Conservation (phyloP, 2,329 filamentous ascomycete species). For the Scedosporium dehoogii region DNA sequence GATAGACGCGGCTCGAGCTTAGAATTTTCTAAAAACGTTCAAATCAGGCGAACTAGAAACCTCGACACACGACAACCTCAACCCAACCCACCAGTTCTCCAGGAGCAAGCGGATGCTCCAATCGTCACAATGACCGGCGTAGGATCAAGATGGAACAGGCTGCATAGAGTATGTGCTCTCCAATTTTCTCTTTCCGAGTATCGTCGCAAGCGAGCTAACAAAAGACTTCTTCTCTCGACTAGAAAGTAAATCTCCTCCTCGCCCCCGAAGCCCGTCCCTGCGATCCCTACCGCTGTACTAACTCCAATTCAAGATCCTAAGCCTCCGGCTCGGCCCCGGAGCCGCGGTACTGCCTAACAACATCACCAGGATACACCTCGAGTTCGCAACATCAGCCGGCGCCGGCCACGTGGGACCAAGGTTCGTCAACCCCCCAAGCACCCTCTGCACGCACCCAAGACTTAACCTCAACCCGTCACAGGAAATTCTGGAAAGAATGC, state of each 20-base stretch:
- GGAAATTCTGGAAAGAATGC: constrained; percentile 80
- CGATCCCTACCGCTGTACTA: constrained; percentile 9
- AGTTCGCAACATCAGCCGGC: constrained; percentile 53
- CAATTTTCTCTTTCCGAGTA: neutral
- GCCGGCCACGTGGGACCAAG: constrained; percentile 64
- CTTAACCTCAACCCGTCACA: constrained; percentile 36
- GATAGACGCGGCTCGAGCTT: neutral
- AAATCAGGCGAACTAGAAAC: neutral
- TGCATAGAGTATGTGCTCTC: constrained; percentile 49
- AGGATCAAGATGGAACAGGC: constrained; percentile 52
- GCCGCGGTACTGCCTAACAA: constrained; percentile 71
- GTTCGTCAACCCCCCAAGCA: constrained; percentile 32
- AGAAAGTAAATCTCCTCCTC: constrained; percentile 31
- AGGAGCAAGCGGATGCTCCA: neutral
- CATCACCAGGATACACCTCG: constrained; percentile 64
- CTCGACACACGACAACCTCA: neutral
- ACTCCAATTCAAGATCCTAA: constrained; percentile 47
- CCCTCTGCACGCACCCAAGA: constrained; percentile 8
- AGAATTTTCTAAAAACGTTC: constrained; percentile 1
- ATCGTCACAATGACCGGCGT: constrained; percentile 33
- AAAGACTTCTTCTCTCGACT: constrained; percentile 3
- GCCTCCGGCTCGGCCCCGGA: constrained; percentile 70
- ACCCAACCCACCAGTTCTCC: neutral
- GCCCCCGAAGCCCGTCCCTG: constrained; percentile 9
- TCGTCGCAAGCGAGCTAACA: constrained; percentile 11